Conservation (phyloP, 805 yeast genomes). For the Yamadazyma insecticola region DNA sequence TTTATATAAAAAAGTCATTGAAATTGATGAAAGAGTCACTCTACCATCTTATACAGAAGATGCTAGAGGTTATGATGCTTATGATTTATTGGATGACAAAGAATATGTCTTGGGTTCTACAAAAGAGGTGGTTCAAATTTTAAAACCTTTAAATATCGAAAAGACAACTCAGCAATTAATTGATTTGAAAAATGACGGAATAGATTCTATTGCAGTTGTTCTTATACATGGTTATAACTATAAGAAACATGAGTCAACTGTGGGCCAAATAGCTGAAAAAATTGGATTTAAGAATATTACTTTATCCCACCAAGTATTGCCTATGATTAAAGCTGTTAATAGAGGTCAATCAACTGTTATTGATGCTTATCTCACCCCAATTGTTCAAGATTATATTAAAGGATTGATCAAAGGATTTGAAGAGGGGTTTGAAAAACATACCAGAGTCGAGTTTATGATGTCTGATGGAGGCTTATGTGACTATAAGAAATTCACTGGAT, state of each 20-base stretch:
- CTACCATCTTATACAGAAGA: conserved; percentile 67
- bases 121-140: conserved; percentile 16
- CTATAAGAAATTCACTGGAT: conserved; percentile 76
- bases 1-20: conserved; percentile 69
- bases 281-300: conserved; percentile 30
- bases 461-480: conserved; percentile 93
- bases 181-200: conserved; percentile 16
- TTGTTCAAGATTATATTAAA: conserved; percentile 47
- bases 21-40: conserved; percentile 84
- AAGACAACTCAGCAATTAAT: conserved; percentile 15
- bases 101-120: conserved; percentile 22
- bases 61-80: conserved; percentile 7
- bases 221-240: conserved; percentile 31
- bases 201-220: conserved; percentile 24
- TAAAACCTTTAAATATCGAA: conserved; percentile 20
- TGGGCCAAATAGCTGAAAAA: conserved; percentile 25
- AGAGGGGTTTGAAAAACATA: conserved; percentile 43
- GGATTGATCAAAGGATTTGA: conserved; percentile 59
- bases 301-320: conserved; percentile 30
- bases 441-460: conserved; percentile 64
- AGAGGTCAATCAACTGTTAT: conserved; percentile 33
- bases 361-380: conserved; percentile 35
- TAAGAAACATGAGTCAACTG: conserved; percentile 26
- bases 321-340: conserved; percentile 34
- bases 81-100: conserved; percentile 16